Evolutionary conservation across 2,329 filamentous ascomycete genomes (phyloP), one percentile per base, ranked within the genome.

Genomic region (Pseudogymnoascus sp.): DNA sequence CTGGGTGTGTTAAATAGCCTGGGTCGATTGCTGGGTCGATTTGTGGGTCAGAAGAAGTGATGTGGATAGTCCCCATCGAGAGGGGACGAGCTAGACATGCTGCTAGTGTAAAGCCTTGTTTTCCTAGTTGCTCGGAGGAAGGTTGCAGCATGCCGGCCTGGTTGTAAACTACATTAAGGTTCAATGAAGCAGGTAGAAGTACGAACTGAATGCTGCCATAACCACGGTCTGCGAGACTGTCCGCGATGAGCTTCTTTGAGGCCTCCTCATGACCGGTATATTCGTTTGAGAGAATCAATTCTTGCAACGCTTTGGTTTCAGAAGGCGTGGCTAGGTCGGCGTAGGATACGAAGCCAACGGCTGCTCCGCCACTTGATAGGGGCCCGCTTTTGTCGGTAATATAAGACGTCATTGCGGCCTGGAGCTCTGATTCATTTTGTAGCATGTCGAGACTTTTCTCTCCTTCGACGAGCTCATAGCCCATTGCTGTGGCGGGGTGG

Each of bases 11-110:
- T n/a, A 80, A 70, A 44, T 77, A 78, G 6, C 70, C 71, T 0
- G 75, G 74, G 65, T 81, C 76, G 61, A 80, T 77, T 1, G 65
- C 48, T 0, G 78, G 77, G 13, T 73, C 65, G 1, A 65, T 68
- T 0, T 67, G 64, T 0, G 74, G 71, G 59, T 78, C 71, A 0
- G 73, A 60, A 0, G 75, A 77, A 1, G 65, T 65, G 29, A 80
- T 74, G 61, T 79, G 78, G 0, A 76, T 66, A 5, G 65, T 73
- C 0, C 77, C 77, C n/a, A 75, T 73, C 0, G 76, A 77, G 33
- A 78, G 70, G 1, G 74, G 71, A 76, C 74, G 66, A 73, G 79
- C 61, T 70, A 73, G 4, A 72, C 75, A 79, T 61, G 72, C 74
- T 5, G 73, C 70, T 0, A 78, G 74, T 15, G 69, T 68, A 5